Percentiles rank a stretch among this genome's conserved stretches.
These are phyloP conservation scores for Eutrema yunnanense DNA, from an alignment of 345 rosid genomes.

Conservation along the genomic window DNA sequence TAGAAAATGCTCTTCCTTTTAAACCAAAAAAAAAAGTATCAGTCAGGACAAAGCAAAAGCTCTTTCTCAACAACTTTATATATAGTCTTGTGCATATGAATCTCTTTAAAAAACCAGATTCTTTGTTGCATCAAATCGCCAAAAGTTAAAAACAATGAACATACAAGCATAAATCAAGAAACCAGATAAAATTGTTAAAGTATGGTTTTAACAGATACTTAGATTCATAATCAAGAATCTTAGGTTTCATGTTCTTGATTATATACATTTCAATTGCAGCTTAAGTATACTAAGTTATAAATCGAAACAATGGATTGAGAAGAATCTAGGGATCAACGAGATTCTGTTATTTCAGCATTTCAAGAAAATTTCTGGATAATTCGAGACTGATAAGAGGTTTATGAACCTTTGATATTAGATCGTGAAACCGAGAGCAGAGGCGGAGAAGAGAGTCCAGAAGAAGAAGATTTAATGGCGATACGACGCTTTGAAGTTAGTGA, in stretches of 20 bases:
- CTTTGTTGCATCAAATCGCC: no score
- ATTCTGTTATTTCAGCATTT: not conserved
- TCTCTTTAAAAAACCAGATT: not conserved
- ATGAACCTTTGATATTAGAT: conserved; percentile 29
- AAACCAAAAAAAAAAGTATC: not conserved
- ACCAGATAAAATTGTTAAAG: not conserved
- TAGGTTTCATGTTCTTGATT: not conserved
- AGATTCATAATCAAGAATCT: not conserved
- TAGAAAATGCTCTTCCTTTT: conserved; percentile 51
- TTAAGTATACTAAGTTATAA: not conserved
- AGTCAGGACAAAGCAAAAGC: not conserved
- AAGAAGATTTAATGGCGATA: not conserved
- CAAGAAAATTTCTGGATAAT: not conserved
- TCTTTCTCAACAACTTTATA: not conserved
- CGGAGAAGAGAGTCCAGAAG: conserved; percentile 5
- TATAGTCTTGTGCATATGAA: not conserved
- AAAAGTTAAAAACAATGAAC: no score
- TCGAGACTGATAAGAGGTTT: not conserved
- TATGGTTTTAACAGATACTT: not conserved
- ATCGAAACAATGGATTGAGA: not conserved
- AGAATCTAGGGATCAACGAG: not conserved
- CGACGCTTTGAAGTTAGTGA: conserved; percentile 15
- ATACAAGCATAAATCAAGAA: no score
- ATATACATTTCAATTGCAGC: not conserved
- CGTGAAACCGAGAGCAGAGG: not conserved